These are phyloP conservation scores for Taphrina pruni DNA, from an alignment of 1,139 yeast species.

Conservation along the genomic window DNA sequence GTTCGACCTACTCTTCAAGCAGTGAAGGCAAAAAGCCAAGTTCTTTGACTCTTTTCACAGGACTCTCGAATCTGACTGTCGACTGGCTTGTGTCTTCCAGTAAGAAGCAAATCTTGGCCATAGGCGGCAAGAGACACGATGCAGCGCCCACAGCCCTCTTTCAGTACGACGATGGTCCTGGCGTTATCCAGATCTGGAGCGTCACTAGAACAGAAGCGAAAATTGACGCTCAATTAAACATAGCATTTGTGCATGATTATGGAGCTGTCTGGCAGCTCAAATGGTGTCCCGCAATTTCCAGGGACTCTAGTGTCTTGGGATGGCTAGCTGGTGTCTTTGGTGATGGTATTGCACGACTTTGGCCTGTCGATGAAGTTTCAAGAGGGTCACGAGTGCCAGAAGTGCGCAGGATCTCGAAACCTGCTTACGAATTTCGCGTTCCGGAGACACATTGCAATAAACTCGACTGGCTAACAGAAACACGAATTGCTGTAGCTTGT, in stretches of 20 bases:
- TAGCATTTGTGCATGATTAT: constrained; percentile 21
- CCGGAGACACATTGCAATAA: constrained; percentile 24
- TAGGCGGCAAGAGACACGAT: constrained; percentile 6
- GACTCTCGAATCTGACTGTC: constrained; percentile 1
- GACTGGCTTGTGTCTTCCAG: not conserved
- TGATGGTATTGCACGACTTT: constrained; percentile 30
- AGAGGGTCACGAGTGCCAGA: not conserved
- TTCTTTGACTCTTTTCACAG: constrained; percentile 15
- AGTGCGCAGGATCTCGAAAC: constrained; percentile 2
- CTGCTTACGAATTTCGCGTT: constrained; percentile 19
- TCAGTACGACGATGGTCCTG: not conserved
- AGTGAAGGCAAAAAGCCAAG: not conserved
- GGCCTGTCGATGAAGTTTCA: constrained; percentile 9
- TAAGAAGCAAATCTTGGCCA: not conserved
- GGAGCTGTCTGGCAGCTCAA: constrained; percentile 33
- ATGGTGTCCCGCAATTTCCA: constrained; percentile 37
- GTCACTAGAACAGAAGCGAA: not conserved
- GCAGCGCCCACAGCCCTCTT: constrained; percentile 2
- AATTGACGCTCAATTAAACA: not conserved
- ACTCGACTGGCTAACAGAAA: constrained; percentile 28
- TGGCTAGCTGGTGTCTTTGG: constrained; percentile 36
- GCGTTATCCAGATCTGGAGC: constrained; percentile 11
- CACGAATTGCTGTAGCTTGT: constrained; percentile 24
- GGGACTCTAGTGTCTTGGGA: constrained; percentile 6
- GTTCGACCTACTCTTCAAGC: not conserved